Base-by-base conservation (phyloP, 2,329 filamentous ascomycete species). In the Fonsecaea nubica region DNA sequence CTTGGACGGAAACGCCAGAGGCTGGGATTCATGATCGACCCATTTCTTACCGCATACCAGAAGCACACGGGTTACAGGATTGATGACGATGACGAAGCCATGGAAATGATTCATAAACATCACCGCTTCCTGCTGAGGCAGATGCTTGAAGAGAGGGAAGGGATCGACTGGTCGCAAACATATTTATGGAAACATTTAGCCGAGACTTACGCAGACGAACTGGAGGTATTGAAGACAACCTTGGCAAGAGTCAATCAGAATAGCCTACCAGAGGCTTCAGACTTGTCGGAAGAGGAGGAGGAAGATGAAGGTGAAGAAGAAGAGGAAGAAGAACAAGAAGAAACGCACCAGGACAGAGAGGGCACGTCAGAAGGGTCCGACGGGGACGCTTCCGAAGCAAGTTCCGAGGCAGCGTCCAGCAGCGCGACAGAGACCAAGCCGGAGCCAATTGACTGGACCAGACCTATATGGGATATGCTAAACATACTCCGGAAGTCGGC, bases 61-160 rank as follows among this genome's bases (percentile, higher is more conserved):
- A 70, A 72, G 52, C 72, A 73, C 57, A 73, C 72, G 3, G 72
- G 66, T 36, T 73, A 72, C 55, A 69, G 72, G 64, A 68, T 74
- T 68, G 76, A 82, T 67, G 80, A 80, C 65, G 75, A 76, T 18
- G 79, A 82, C 52, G 80, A 83, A 59, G 80, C 80, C n/a, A 77
- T 77, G 30, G 81, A 82, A 62, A 77, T 79, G 2, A 81, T 83
- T 58, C 75, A 80, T 62, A 79, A 79, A 63, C 80, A 83, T 65
- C 77, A 78, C 60, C 69, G 73, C 42, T 83, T 83, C 66, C 72
- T 83, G n/a, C 76, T 83, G 13, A 78, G 75, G 21, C 78, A 80
- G 50, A 83, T 83, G 81, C 71, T 82, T 18, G 78, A 80, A 67
- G 80, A 77, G 3, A 77, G 79, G 65, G 80, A 82, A 70, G 76